Percentiles rank a stretch among this genome's conserved stretches.
Evolutionary conservation across 2,329 filamentous ascomycete genomes (phyloP).

Genomic region (Calonectria henricotiae): DNA sequence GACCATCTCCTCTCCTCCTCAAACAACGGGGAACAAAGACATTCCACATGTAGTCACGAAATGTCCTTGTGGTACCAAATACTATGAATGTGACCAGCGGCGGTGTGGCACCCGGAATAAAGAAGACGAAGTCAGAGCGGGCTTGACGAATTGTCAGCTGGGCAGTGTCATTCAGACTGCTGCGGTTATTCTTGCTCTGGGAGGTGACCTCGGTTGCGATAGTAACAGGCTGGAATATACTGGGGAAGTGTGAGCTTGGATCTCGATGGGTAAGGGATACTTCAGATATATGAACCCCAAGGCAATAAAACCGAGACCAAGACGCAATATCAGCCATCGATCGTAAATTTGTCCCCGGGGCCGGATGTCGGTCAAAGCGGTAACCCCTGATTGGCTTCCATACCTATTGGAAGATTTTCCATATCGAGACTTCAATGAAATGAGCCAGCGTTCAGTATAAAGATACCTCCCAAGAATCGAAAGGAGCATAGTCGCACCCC

Average conservation of each 20-base stretch:
- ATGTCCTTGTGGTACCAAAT: constrained; percentile 40
- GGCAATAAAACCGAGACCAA: constrained; percentile 63
- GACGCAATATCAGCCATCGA: constrained; percentile 63
- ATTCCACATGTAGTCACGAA: constrained; percentile 36
- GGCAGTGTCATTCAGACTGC: constrained; percentile 51
- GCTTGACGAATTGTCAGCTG: constrained; percentile 54
- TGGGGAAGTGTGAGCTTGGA: constrained; percentile 36
- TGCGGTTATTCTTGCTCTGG: constrained; percentile 53
- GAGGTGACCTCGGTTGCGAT: constrained; percentile 59
- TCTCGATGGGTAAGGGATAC: not conserved
- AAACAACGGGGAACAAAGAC: constrained; percentile 15
- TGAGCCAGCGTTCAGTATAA: constrained; percentile 31
- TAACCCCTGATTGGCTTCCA: constrained; percentile 6
- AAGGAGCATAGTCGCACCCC: constrained; percentile 35
- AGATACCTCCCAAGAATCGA: constrained; percentile 37
- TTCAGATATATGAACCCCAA: constrained; percentile 54
- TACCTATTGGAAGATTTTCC: constrained; percentile 24
- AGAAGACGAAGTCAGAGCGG: constrained; percentile 43
- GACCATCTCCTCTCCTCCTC: not conserved
- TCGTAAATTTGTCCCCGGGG: constrained; percentile 60
- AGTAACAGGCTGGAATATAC: constrained; percentile 59
- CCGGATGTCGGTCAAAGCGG: constrained; percentile 1
- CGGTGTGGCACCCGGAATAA: constrained; percentile 50
- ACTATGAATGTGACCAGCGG: constrained; percentile 39
- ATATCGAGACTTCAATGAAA: constrained; percentile 36